phyloP scores from a whole-genome alignment of 495 filamentous ascomycete genomes.

The Podospora anserina region DNA sequence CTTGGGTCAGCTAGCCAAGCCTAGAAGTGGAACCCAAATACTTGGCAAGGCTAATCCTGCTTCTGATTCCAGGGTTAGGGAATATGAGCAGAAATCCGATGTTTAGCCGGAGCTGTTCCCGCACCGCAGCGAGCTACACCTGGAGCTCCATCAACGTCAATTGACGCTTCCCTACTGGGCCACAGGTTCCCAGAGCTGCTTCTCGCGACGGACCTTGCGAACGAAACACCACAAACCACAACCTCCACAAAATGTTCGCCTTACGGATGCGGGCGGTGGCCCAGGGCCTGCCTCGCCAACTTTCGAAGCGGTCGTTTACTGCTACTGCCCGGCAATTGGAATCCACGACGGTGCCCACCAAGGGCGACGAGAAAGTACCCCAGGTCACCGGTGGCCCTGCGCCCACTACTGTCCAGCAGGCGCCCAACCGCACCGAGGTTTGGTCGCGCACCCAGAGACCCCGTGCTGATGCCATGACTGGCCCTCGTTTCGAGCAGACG shows the following conservation, averaged over 20 bases:
- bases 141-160: conserved; percentile 15
- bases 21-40: neutral
- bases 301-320: conserved; percentile 37
- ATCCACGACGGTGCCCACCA: conserved; percentile 16
- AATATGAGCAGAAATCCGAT: neutral
- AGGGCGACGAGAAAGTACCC: neutral
- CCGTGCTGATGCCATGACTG: conserved; percentile 76
- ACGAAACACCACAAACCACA: conserved; percentile 31
- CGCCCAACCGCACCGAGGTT: conserved; percentile 74
- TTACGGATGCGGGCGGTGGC: conserved; percentile 48
- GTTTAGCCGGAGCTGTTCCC: neutral
- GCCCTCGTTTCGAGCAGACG: conserved; percentile 95
- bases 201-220: conserved; percentile 9
- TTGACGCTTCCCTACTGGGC: conserved; percentile 16
- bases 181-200: conserved; percentile 7
- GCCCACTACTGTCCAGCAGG: conserved; percentile 65
- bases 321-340: conserved; percentile 39
- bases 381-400: conserved; percentile 46
- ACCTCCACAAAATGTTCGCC: conserved; percentile 50
- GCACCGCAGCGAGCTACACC: neutral
- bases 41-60: neutral
- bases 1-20: neutral
- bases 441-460: conserved; percentile 86
- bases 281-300: conserved; percentile 28
- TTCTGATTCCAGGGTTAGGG: neutral